A percentile compares a stretch with the other conserved stretches of the same genome.
Conservation (phyloP, 2,329 filamentous ascomycete genomes). For the Fonsecaea pedrosoi region DNA sequence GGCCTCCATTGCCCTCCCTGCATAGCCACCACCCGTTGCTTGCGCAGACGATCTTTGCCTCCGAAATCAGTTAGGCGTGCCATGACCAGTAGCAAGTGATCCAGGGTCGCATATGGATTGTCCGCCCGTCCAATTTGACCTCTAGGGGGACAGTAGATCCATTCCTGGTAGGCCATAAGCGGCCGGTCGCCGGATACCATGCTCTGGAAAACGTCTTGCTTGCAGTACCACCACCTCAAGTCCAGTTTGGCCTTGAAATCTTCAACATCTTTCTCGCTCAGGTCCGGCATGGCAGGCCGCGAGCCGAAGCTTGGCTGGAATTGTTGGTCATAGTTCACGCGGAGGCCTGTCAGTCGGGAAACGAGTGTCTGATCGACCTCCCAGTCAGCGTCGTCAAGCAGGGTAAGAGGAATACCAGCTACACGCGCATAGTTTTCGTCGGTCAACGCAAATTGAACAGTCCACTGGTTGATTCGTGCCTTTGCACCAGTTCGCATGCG, state of each 20-base stretch:
- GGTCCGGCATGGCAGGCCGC: constrained; percentile 37
- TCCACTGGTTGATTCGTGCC: constrained; percentile 43
- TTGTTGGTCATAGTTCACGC: constrained; percentile 63
- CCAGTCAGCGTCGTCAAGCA: constrained; percentile 52
- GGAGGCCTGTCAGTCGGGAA: constrained; percentile 63
- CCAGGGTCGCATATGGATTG: constrained; percentile 84
- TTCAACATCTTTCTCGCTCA: constrained; percentile 69
- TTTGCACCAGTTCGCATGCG: constrained; percentile 63
- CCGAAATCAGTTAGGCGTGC: constrained; percentile 81
- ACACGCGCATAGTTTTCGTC: constrained; percentile 40
- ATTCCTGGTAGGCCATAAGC: constrained; percentile 81
- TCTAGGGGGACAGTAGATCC: constrained; percentile 87
- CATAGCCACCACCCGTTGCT: constrained; percentile 70
- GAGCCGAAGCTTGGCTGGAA: constrained; percentile 46
- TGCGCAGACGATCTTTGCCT: constrained; percentile 76
- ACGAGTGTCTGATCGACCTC: constrained; percentile 65
- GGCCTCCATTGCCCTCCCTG: constrained; percentile 65
- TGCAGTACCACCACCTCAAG: constrained; percentile 93
- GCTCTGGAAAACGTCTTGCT: constrained; percentile 92
- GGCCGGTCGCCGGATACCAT: constrained; percentile 83
- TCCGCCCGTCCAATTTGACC: constrained; percentile 78
- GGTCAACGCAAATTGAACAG: constrained; percentile 43
- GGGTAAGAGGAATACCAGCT: constrained; percentile 49
- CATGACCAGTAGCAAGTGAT: constrained; percentile 83
- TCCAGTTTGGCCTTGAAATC: constrained; percentile 82